Evolutionary conservation across 2,329 filamentous ascomycete genomes (phyloP), one percentile per base, ranked within the genome.

Genomic region (Pyrenochaeta sp.): DNA sequence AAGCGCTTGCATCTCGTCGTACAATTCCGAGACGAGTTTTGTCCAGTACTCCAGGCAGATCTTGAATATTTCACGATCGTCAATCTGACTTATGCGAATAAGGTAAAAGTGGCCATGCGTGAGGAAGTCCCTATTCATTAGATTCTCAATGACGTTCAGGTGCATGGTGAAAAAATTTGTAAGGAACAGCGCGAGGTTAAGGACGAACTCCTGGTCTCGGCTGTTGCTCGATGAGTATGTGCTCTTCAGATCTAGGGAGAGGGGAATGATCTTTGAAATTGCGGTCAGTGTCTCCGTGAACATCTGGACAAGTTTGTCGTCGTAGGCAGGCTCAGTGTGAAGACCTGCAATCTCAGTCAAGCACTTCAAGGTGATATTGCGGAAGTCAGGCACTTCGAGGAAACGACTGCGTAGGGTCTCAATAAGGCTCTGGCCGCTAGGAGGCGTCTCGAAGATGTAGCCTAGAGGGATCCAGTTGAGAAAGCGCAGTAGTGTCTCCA

Each of bases 41-140:
- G 96, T 95, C 95, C 95, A 99, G 82, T 99, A 99, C 78, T 99
- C 96, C 62, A 99, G 84, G 76, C 92, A 96, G 73, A 99, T 99
- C 85, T 99, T 99, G 87, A 99, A 99, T 65, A 99, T 97, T 78
- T 99, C 95, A 53, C 95, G 90, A 74, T 99, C 96, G 68, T 99
- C 95, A 67, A 99, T 99, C 81, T 99, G 93, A 47, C 93, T 97
- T 78, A 99, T 97, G 62, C 94, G 90, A 73, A 99, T 97, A 13
- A 99, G 88, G 79, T 99, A 99, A 80, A 96, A 98, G 79, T 99
- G 95, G 19, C 92, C 94, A 74, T 99, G 95, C 1, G 92, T 91
- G 43, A 99, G 89, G 78, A 92, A 99, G 72, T 99, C 95, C 67
- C 90, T 88, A 80, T 98, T 98, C 27, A 95, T 94, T 25, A 99